Percentiles rank a stretch among this genome's conserved stretches.
These are phyloP conservation scores for Xylaria sp. DNA, from an alignment of 2,329 filamentous ascomycete genomes.

Conservation along the genomic window DNA sequence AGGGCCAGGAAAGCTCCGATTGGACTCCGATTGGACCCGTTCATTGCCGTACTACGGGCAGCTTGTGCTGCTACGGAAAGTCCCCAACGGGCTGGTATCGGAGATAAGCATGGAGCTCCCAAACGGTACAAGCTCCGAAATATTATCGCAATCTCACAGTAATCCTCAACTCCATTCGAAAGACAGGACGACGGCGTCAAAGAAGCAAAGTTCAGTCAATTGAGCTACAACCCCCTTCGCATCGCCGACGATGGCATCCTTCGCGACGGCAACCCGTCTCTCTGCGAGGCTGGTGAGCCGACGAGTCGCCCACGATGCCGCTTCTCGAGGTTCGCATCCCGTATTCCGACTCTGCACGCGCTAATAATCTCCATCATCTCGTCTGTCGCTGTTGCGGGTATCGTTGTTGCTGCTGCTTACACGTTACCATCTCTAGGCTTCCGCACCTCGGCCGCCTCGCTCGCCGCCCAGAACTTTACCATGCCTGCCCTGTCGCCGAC, in stretches of 20 bases:
- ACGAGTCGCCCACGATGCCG: conserved; percentile 64
- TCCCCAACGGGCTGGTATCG: conserved; percentile 47
- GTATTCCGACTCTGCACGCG: conserved; percentile 1
- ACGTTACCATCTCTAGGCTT: conserved; percentile 62
- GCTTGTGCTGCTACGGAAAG: conserved; percentile 41
- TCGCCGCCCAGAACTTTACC: conserved; percentile 85
- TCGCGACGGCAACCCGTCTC: conserved; percentile 71
- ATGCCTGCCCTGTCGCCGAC: conserved; percentile 93
- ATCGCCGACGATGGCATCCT: conserved; percentile 69
- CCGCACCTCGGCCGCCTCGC: conserved; percentile 68
- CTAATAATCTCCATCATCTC: conserved; percentile 23
- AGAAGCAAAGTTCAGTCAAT: conserved; percentile 41
- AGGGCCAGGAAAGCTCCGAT: neutral
- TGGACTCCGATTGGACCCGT: conserved; percentile 28
- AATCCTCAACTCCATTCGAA: conserved; percentile 23
- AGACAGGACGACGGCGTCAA: conserved; percentile 31
- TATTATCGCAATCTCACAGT: conserved; percentile 20
- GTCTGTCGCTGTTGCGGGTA: too few relatives aligned
- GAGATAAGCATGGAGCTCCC: conserved; percentile 31
- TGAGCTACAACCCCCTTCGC: conserved; percentile 42
- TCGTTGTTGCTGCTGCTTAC: conserved; percentile 16
- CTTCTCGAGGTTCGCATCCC: conserved; percentile 65
- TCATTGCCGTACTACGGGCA: conserved; percentile 21
- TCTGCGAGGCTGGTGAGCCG: conserved; percentile 69
- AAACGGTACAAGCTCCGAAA: conserved; percentile 43